These are phyloP conservation scores for Colletotrichum tropicale DNA, from an alignment of 2,329 filamentous ascomycete species.

Conservation along the genomic window DNA sequence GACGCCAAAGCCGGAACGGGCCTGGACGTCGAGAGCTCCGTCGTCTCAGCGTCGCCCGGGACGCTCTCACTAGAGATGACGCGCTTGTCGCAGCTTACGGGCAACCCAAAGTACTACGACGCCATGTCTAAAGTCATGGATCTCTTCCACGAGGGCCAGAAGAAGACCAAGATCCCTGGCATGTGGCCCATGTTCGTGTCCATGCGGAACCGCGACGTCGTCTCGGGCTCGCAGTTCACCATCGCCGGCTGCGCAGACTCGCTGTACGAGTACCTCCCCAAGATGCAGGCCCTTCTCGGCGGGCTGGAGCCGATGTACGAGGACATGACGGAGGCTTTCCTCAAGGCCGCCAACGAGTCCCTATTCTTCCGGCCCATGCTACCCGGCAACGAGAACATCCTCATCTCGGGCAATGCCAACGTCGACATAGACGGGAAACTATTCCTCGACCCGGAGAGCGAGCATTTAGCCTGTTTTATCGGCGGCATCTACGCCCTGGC, in stretches of 20 bases:
- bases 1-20: constrained; percentile 39
- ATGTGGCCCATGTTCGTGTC: constrained; percentile 74
- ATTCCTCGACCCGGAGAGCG: constrained; percentile 35
- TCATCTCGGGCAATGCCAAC: constrained; percentile 52
- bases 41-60: constrained; percentile 56
- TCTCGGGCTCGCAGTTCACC: constrained; percentile 31
- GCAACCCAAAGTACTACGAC: constrained; percentile 75
- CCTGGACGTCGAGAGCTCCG: constrained; percentile 34
- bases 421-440: constrained; percentile 18
- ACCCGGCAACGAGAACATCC: constrained; percentile 54
- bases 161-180: constrained; percentile 69
- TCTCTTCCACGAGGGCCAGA: constrained; percentile 68
- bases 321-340: constrained; percentile 59
- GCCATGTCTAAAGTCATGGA: constrained; percentile 72
- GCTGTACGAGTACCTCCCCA: constrained; percentile 45
- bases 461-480: constrained; percentile 56
- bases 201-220: constrained; percentile 53
- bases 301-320: constrained; percentile 61
- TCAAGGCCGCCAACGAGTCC: constrained; percentile 58
- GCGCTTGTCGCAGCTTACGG: constrained; percentile 74
- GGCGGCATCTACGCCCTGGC: constrained; percentile 56
- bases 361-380: constrained; percentile 67
- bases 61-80: constrained; percentile 77
- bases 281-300: constrained; percentile 60
- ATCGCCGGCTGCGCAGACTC: constrained; percentile 46